Conservation (phyloP, 768 basidiomycete species). For the Suillus luteus region DNA sequence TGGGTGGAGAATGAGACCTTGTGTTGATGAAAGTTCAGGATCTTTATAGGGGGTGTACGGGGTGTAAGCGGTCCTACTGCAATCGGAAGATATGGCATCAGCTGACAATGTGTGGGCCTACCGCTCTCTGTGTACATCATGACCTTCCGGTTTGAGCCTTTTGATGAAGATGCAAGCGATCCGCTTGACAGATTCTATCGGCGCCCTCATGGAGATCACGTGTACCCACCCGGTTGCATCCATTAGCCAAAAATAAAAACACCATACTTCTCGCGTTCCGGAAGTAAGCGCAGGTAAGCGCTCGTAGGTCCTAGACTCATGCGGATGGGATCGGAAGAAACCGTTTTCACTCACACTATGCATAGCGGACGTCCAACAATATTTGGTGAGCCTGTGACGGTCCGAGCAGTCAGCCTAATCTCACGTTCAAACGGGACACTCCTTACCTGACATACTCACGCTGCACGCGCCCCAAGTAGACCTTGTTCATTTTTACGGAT, state of each 20-base stretch:
- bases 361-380: background rate
- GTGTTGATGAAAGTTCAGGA: background rate
- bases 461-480: background rate
- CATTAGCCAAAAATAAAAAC: background rate
- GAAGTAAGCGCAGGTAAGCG: background rate
- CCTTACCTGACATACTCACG: background rate
- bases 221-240: slow-evolving; percentile 12
- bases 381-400: background rate
- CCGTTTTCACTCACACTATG: background rate
- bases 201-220: slow-evolving; percentile 15
- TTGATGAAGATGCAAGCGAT: background rate
- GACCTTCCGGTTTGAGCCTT: slow-evolving; percentile 14
- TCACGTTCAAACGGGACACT: background rate
- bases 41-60: slow-evolving; percentile 23
- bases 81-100: slow-evolving; percentile 17
- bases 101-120: slow-evolving; percentile 17
- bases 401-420: background rate
- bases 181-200: background rate
- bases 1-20: slow-evolving; percentile 16
- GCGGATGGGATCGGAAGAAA: slow-evolving; percentile 3
- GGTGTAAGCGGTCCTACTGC: slow-evolving; percentile 10
- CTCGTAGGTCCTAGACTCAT: background rate
- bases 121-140: background rate
- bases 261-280: background rate
- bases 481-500: background rate